phyloP scores from a whole-genome alignment of 768 basidiomycete species.

The Naganishia kalamii region DNA sequence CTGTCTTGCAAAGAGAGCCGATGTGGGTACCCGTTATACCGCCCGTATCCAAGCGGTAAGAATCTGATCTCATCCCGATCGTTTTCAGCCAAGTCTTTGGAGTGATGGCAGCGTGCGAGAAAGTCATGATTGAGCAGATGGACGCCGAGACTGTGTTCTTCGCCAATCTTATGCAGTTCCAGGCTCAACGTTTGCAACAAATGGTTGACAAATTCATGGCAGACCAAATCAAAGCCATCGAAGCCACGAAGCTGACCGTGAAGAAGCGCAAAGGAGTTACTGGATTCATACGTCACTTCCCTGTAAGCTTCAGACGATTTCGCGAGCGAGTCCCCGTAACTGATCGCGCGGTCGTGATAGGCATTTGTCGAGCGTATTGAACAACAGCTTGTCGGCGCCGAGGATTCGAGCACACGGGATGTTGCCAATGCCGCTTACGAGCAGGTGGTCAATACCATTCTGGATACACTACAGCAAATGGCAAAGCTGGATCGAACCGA shows the following conservation, averaged over 20 bases:
- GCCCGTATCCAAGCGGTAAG: neutral
- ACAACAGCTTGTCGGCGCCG: slow-evolving; percentile 69
- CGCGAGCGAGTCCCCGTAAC: too few species aligned
- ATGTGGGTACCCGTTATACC: slow-evolving; percentile 54
- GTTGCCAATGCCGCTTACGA: slow-evolving; percentile 79
- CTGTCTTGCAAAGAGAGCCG: slow-evolving; percentile 64
- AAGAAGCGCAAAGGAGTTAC: slow-evolving; percentile 90
- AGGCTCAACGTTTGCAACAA: slow-evolving; percentile 68
- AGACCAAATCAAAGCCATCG: slow-evolving; percentile 79
- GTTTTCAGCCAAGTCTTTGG: slow-evolving; percentile 72
- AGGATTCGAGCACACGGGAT: slow-evolving; percentile 46
- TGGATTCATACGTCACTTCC: slow-evolving; percentile 88
- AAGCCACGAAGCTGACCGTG: slow-evolving; percentile 80
- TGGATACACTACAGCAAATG: slow-evolving; percentile 88
- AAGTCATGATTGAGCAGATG: slow-evolving; percentile 67
- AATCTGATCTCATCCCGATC: neutral
- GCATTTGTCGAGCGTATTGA: slow-evolving; percentile 75
- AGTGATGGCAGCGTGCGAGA: slow-evolving; percentile 69
- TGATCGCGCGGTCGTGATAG: slow-evolving; percentile 29
- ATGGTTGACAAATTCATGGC: slow-evolving; percentile 62
- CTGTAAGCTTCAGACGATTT: slow-evolving; percentile 48
- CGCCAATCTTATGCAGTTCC: slow-evolving; percentile 66
- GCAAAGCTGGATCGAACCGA: slow-evolving; percentile 84
- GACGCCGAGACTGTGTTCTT: slow-evolving; percentile 66
- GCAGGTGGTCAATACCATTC: slow-evolving; percentile 79